These are phyloP conservation scores for Ascochyta viciae-villosae DNA, from an alignment of 2,329 filamentous ascomycete species.

Conservation along the genomic window DNA sequence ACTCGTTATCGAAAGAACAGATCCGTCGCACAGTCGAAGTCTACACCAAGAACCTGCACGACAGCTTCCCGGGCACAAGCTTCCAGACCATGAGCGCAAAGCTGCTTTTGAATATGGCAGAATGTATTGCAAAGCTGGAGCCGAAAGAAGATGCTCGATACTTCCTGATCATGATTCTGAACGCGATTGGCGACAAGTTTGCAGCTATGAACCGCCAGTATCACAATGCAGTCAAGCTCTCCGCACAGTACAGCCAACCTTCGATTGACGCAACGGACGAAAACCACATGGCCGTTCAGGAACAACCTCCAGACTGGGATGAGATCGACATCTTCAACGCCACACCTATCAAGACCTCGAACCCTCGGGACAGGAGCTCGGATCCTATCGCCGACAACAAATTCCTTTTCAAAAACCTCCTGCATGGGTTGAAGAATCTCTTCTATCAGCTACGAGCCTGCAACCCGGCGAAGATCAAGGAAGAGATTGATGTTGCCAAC, in stretches of 20 bases:
- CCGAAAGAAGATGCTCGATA: slow-evolving; percentile 95
- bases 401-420: slow-evolving; percentile 94
- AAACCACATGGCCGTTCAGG: slow-evolving; percentile 82
- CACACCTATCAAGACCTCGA: slow-evolving; percentile 94
- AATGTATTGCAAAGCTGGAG: slow-evolving; percentile 92
- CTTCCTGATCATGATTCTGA: slow-evolving; percentile 95
- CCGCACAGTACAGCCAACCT: slow-evolving; percentile 75
- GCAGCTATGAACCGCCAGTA: slow-evolving; percentile 98
- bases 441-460: slow-evolving; percentile 94
- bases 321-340: slow-evolving; percentile 97
- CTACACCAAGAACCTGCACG: slow-evolving; percentile 94
- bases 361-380: slow-evolving; percentile 83
- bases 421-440: slow-evolving; percentile 94
- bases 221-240: slow-evolving; percentile 91
- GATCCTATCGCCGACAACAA: slow-evolving; percentile 97
- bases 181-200: slow-evolving; percentile 98
- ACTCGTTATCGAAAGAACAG: slow-evolving; percentile 85
- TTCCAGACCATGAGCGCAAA: slow-evolving; percentile 99
- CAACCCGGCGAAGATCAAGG: slow-evolving; percentile 68
- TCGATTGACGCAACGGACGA: slow-evolving; percentile 70
- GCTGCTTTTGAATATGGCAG: slow-evolving; percentile 94
- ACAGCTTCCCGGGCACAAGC: slow-evolving; percentile 95
- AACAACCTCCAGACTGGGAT: slow-evolving; percentile 89
- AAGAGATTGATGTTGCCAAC: slow-evolving; percentile 74
- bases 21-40: slow-evolving; percentile 96